These are phyloP conservation scores for Heritiera littoralis DNA, from an alignment of 345 rosid genomes.

Conservation along the genomic window DNA sequence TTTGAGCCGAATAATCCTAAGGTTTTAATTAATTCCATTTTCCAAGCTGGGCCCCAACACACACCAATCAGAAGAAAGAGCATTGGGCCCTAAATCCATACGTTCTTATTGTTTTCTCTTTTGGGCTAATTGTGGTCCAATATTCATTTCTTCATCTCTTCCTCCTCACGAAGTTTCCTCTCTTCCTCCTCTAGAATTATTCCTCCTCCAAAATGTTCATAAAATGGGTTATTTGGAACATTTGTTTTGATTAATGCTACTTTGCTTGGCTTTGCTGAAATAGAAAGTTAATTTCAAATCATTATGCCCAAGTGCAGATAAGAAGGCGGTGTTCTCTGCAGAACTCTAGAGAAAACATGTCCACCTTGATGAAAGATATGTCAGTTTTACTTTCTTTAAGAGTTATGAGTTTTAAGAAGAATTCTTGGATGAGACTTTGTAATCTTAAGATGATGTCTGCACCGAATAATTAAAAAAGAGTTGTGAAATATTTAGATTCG, in stretches of 20 bases:
- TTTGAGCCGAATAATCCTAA: no score
- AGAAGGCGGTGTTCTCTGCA: constrained; percentile 83
- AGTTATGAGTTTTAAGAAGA: no score
- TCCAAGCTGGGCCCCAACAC: background rate
- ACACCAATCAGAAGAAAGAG: background rate
- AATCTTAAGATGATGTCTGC: no score
- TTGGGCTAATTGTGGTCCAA: background rate
- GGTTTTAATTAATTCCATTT: no score
- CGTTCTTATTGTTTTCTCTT: no score
- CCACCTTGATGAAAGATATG: constrained; percentile 87
- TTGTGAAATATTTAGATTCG: no score
- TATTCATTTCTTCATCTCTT: no score
- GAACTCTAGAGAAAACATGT: constrained; percentile 88
- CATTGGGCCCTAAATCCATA: no score
- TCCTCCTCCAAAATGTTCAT: background rate
- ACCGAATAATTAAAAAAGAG: no score
- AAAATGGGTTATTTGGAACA: background rate
- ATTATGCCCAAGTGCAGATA: constrained; percentile 82
- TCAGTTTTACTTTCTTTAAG: no score
- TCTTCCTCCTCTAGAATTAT: background rate
- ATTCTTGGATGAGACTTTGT: no score
- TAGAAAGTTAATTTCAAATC: constrained; percentile 61
- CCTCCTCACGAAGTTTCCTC: no score
- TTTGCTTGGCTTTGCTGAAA: constrained; percentile 34
- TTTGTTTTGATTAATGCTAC: constrained; percentile 7